These are phyloP conservation scores for Neurospora africana DNA, from an alignment of 495 filamentous ascomycete species.

Conservation along the genomic window DNA sequence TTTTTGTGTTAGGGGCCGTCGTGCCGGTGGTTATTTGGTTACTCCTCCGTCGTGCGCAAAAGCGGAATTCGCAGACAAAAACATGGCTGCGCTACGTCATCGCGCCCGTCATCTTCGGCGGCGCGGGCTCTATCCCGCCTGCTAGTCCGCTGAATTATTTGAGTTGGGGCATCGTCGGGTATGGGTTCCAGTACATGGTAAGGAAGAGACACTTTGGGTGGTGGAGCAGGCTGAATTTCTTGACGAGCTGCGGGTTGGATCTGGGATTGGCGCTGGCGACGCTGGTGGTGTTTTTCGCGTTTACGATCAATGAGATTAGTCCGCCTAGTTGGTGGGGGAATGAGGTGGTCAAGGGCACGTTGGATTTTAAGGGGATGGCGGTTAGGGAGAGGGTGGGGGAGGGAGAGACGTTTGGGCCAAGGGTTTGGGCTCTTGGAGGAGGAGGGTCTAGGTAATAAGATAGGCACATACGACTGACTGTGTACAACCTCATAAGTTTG, in stretches of 20 bases:
- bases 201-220: conserved; percentile 47
- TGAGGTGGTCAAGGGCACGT: conserved; percentile 33
- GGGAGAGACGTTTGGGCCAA: conserved; percentile 53
- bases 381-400: conserved; percentile 34
- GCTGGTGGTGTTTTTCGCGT: conserved; percentile 52
- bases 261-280: conserved; percentile 52
- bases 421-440: conserved; percentile 21
- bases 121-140: conserved; percentile 52
- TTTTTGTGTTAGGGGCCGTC: conserved; percentile 51
- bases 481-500: background rate
- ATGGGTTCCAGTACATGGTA: conserved; percentile 52
- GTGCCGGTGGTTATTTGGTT: conserved; percentile 48
- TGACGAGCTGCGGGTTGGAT: conserved; percentile 51
- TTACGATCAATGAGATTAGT: conserved; percentile 37
- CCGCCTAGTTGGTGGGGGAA: conserved; percentile 49
- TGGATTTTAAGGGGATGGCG: conserved; percentile 44
- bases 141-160: conserved; percentile 61
- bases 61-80: conserved; percentile 34
- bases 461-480: background rate
- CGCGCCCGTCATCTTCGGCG: conserved; percentile 60
- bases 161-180: conserved; percentile 57
- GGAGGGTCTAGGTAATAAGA: background rate
- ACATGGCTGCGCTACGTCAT: conserved; percentile 46
- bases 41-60: conserved; percentile 22
- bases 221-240: conserved; percentile 59